Base-by-base conservation (phyloP, 1,139 yeast species). In the Yarrowia galli region DNA sequence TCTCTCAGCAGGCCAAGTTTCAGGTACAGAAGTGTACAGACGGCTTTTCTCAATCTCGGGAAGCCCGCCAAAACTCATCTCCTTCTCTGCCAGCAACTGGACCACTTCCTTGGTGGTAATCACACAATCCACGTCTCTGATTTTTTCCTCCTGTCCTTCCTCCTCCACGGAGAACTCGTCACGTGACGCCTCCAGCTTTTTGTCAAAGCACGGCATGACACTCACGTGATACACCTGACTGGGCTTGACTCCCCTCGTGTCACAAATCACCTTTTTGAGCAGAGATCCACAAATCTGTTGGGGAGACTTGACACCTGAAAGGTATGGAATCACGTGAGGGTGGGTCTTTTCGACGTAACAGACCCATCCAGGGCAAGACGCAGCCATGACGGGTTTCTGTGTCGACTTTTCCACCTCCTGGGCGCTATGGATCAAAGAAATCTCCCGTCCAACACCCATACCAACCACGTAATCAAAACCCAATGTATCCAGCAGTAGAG, bases 361-460 rank as follows among this genome's bases (percentile, higher is more conserved):
- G 0, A 96, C 96, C 93, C 97, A 95, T 0, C 99, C 99, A 0
- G 99, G 99, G 77, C 98, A 95, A 1, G 90, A 83, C 6, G 92
- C 82, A 72, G 91, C 81, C 73, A 88, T 74, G 20, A 85, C 69
- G 42, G 92, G 92, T 16, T 82, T 70, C 22, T 35, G 42, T 9
- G 51, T 32, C 28, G 45, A 2, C 9, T 45, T 16, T 6, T 42
- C 16, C 40, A 87, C 79, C 71, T 86, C 88, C 43, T 80, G 76
- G 7, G 89, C 83, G 54, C 89, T 87, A 70, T 84, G 83, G n/a
- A 85, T 80, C 32, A 91, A 82, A 6, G 96, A 84, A 12, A 92
- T 77, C 71, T 86, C 85, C 64, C 99, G 79, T 0, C 97, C 98
- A 32, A 91, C 78, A 43, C 92, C 92, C 1, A 95, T 87, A 0